Base-by-base conservation (phyloP, 345 rosid species). In the Linum usitatissimum region DNA sequence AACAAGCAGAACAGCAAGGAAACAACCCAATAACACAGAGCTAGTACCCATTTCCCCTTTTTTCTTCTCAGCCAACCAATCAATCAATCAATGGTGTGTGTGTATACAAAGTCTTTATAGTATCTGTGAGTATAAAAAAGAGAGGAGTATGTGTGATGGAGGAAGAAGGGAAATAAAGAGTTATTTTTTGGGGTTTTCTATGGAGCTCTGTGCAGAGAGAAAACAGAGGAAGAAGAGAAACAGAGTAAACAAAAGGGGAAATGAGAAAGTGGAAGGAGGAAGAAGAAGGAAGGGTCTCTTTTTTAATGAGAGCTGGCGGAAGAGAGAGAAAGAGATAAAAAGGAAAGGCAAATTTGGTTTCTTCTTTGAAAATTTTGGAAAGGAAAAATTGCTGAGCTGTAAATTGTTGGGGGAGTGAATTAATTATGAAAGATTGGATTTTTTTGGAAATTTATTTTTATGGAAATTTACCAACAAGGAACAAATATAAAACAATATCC, bases 1-100 rank as follows among this genome's bases (percentile, higher is more conserved):
- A 72, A 77, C 81, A 61, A 74, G 72, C 9, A 77, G 63, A 48
- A 76, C 62, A 68, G 76, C 42, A 4, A 90, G 58, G 42, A 76
- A 66, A 75, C 48, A 61, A 18, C 64, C 65, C 74, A 55, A 14
- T 30, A 55, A 14, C 21, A 23, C 39, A 62, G 63, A 66, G 10
- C 55, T 30, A 74, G n/a, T 30, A 75, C 19, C 83, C 84, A 79
- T 82, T 34, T 60, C 70, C 18, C 14, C 36, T 1, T 13, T 30
- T 58, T 38, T 14, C n/a, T 42, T 40, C 23, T 40, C 23, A 20
- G 4, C 8, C 38, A 20, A 18, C 8, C 38, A 34, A 34, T 34
- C 38, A 34, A 18, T 9, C 30, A 55, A 55, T 19, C 30, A 18
- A 28, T 55, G 57, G 23, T 18, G 38, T 34, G 8, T 55, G 58